A percentile compares a stretch with the other conserved stretches of the same genome.
Evolutionary conservation across 2,329 filamentous ascomycete genomes (phyloP).

Genomic region (Nemania sp.): DNA sequence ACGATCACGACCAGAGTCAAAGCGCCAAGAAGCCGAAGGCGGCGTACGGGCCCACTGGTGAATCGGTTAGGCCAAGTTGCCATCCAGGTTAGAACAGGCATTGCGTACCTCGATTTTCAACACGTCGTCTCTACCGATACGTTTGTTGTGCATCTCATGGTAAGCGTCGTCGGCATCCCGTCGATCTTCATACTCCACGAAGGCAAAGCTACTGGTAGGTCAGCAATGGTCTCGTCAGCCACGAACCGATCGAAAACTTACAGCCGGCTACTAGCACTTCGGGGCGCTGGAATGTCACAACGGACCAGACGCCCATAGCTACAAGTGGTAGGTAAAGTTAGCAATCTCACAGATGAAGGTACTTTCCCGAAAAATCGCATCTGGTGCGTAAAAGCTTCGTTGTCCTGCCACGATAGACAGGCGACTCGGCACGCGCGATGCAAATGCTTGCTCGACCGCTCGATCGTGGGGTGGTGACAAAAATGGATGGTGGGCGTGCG

Average conservation of each 20-base stretch:
- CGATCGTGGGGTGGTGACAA: conserved; percentile 48
- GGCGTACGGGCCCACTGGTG: conserved; percentile 96
- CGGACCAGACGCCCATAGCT: conserved; percentile 98
- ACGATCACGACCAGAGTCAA: conserved; percentile 85
- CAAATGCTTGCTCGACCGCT: conserved; percentile 47
- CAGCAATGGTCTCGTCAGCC: conserved; percentile 21
- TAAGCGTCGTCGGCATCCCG: conserved; percentile 98
- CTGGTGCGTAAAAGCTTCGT: conserved; percentile 39
- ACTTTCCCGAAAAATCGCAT: conserved; percentile 40
- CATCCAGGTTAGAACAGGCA: background rate
- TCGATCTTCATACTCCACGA: conserved; percentile 98
- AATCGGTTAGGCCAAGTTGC: conserved; percentile 22
- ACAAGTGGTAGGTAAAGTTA: conserved; percentile 45
- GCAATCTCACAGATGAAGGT: conserved; percentile 41
- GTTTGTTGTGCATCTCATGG: conserved; percentile 99
- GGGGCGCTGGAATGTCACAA: conserved; percentile 95
- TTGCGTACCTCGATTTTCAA: conserved; percentile 92
- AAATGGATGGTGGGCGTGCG: conserved; percentile 39
- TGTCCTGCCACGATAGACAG: conserved; percentile 40
- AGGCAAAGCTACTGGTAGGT: conserved; percentile 71
- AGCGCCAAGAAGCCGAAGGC: conserved; percentile 96
- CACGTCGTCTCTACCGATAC: conserved; percentile 90
- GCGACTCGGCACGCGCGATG: conserved; percentile 42
- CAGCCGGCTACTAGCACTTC: conserved; percentile 92
- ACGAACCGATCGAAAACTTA: conserved; percentile 59